These are phyloP conservation scores for Fusarium floridanum DNA, from an alignment of 2,329 filamentous ascomycete genomes.

Conservation along the genomic window DNA sequence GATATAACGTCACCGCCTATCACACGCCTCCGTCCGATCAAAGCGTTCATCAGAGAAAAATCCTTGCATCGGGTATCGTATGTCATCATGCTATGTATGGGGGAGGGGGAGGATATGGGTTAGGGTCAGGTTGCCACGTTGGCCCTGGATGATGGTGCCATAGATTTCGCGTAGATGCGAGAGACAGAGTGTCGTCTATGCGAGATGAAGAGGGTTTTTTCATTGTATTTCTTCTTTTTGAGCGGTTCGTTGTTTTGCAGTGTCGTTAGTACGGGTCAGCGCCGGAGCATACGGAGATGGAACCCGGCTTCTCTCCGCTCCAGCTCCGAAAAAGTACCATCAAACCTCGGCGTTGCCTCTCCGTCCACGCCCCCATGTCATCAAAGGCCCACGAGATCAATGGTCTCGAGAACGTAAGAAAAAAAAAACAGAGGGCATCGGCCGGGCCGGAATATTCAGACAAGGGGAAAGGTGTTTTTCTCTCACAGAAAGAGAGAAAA, in stretches of 20 bases:
- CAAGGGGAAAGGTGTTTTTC: not conserved
- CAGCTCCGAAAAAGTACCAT: conserved; percentile 33
- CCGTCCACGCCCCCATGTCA: conserved; percentile 22
- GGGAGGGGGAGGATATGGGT: conserved; percentile 7
- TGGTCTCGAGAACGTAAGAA: conserved; percentile 13
- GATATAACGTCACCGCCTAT: conserved; percentile 7
- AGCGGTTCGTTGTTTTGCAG: conserved; percentile 2
- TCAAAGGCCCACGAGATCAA: conserved; percentile 19
- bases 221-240: not conserved
- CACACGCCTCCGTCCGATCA: not conserved
- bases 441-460: not conserved
- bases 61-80: conserved; percentile 10
- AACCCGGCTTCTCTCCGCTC: conserved; percentile 29
- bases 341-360: conserved; percentile 30
- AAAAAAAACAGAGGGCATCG: not conserved
- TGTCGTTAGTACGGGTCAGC: conserved; percentile 4
- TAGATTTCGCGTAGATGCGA: conserved; percentile 19
- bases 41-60: not conserved
- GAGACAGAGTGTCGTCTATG: not conserved
- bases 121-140: conserved; percentile 11
- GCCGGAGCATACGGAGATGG: conserved; percentile 33
- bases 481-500: not conserved
- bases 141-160: conserved; percentile 19
- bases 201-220: not conserved
- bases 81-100: conserved; percentile 27